Conservation (phyloP, 345 rosid species). For the Viola odorata region DNA sequence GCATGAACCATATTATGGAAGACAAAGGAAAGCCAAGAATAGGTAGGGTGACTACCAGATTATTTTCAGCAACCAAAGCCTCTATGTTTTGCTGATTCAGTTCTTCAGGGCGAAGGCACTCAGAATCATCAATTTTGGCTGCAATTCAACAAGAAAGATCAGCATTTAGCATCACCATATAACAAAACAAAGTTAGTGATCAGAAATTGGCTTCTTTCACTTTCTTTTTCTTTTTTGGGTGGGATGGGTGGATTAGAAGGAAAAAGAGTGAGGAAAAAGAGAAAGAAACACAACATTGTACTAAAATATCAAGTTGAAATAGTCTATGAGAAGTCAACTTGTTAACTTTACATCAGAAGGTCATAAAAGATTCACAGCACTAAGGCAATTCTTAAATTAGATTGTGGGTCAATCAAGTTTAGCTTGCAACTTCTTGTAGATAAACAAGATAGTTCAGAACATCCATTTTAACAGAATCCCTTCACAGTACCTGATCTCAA, state of each 20-base stretch:
- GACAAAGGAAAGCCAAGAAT: slow-evolving; percentile 1
- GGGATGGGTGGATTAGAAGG: too few relatives aligned
- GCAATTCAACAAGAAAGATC: slow-evolving; percentile 22
- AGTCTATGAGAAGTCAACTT: too few relatives aligned
- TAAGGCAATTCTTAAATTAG: not conserved
- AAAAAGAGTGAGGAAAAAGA: too few relatives aligned
- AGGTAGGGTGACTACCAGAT: slow-evolving; percentile 49
- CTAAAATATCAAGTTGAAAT: too few relatives aligned
- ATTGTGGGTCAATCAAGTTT: not conserved
- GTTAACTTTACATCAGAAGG: not conserved
- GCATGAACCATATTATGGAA: too few relatives aligned
- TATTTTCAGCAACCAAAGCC: slow-evolving; percentile 94
- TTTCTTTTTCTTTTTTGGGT: too few relatives aligned
- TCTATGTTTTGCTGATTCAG: slow-evolving; percentile 96
- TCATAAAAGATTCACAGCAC: not conserved
- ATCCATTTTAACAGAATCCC: not conserved
- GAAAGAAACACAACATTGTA: too few relatives aligned
- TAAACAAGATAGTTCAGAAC: not conserved
- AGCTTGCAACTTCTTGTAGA: not conserved
- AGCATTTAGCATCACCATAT: slow-evolving; percentile 2
- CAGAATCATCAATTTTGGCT: slow-evolving; percentile 78
- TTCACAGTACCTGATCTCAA: too few relatives aligned
- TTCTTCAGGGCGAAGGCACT: slow-evolving; percentile 94
- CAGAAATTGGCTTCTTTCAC: too few relatives aligned
- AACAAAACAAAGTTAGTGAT: not conserved